Percentiles rank a stretch among this genome's conserved stretches.
Conservation (phyloP, 1,284 basidiomycete species). For the Irpex lacteus region DNA sequence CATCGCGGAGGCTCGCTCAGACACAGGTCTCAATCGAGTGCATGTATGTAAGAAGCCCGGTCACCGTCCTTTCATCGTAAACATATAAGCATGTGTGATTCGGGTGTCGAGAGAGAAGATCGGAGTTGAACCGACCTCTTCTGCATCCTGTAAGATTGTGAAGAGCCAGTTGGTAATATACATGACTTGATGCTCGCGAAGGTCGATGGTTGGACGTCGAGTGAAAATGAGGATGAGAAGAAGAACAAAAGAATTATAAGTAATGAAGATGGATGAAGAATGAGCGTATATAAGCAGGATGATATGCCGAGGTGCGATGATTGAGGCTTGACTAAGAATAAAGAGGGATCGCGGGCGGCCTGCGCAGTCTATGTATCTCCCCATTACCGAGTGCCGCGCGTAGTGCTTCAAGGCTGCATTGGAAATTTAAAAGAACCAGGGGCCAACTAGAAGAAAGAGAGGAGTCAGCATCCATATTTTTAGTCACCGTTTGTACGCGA, state of each 20-base stretch:
- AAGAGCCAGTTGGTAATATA: not conserved
- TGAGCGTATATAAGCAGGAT: not conserved
- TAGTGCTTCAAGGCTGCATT: too few species aligned
- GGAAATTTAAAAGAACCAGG: conserved; percentile 32
- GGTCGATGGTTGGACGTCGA: not conserved
- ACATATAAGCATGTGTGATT: not conserved
- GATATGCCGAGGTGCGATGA: not conserved
- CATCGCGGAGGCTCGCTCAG: too few species aligned
- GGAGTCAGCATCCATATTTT: not conserved
- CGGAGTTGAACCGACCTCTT: conserved; percentile 1
- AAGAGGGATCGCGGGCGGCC: not conserved
- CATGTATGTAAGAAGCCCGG: too few species aligned
- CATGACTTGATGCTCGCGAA: not conserved
- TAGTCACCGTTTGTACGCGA: not conserved
- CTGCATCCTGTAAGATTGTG: not conserved
- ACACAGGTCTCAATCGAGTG: too few species aligned
- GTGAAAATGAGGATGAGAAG: not conserved
- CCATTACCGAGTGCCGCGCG: not conserved
- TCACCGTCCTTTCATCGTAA: not conserved
- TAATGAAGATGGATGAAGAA: not conserved
- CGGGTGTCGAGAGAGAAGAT: not conserved
- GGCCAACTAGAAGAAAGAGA: conserved; percentile 26
- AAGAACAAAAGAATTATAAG: not conserved
- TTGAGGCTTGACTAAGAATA: not conserved
- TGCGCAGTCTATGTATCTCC: not conserved